Conservation (phyloP, 257 asterid genomes). For the Linderniella brevidens region DNA sequence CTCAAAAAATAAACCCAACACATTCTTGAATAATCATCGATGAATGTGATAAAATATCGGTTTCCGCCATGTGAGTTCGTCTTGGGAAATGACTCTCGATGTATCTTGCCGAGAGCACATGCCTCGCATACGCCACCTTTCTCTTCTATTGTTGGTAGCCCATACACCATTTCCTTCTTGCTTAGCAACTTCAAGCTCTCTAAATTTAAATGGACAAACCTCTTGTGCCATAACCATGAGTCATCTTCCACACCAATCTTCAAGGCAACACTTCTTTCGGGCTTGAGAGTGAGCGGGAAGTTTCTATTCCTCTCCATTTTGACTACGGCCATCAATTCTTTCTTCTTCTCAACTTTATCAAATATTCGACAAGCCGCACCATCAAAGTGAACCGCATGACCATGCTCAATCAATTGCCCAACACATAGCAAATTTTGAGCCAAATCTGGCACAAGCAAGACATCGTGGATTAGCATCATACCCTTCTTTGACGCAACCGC, state of each 20-base stretch:
- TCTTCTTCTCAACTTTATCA: background rate
- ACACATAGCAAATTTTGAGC: too few species aligned
- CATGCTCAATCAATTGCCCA: background rate
- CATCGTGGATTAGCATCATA: too few species aligned
- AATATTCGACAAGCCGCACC: background rate
- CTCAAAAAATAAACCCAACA: background rate
- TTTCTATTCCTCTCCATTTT: background rate
- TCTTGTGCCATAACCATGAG: background rate
- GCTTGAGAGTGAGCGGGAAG: background rate
- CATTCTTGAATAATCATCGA: conserved; percentile 1
- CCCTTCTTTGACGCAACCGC: too few species aligned
- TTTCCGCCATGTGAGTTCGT: background rate
- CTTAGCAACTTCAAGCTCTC: background rate
- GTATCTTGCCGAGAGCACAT: conserved; percentile 1
- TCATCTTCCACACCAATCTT: background rate
- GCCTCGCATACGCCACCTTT: background rate
- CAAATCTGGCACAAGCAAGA: background rate
- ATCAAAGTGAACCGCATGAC: background rate
- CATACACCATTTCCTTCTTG: background rate
- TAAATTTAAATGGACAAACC: background rate
- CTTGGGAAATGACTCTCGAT: background rate
- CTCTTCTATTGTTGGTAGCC: background rate
- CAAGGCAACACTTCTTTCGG: background rate
- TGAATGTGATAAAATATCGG: background rate
- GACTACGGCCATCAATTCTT: background rate